A percentile compares a stretch with the other conserved stretches of the same genome.
Evolutionary conservation across 352 stramenopile genomes (phyloP).

Genomic region (Phytophthora litchii): DNA sequence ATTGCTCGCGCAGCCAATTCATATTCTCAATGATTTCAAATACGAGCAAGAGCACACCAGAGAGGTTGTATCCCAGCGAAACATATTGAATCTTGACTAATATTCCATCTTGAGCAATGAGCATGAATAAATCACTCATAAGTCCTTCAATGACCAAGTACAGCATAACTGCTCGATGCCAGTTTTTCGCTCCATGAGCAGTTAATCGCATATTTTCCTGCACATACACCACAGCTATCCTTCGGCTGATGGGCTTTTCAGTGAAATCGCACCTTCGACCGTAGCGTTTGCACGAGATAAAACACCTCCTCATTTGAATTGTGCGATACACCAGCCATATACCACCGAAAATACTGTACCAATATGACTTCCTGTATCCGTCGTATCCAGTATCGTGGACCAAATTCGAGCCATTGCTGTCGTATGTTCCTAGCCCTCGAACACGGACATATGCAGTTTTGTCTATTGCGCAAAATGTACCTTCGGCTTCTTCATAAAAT

Average conservation of each 20-base stretch:
- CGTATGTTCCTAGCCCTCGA: slow-evolving; percentile 14
- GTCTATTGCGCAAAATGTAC: slow-evolving; percentile 6
- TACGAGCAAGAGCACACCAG: slow-evolving; percentile 14
- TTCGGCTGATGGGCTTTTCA: slow-evolving; percentile 2
- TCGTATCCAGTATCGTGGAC: neutral
- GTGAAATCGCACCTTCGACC: slow-evolving; percentile 7
- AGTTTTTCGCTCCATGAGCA: slow-evolving; percentile 9
- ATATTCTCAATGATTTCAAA: slow-evolving; percentile 19
- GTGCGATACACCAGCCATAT: slow-evolving; percentile 13
- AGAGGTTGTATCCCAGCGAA: slow-evolving; percentile 16
- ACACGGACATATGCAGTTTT: slow-evolving; percentile 8
- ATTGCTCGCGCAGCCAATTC: slow-evolving; percentile 1
- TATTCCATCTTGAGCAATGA: slow-evolving; percentile 16
- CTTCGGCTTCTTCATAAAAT: slow-evolving; percentile 18
- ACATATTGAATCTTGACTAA: slow-evolving; percentile 17
- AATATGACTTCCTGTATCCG: slow-evolving; percentile 14
- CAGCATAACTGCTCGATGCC: slow-evolving; percentile 4
- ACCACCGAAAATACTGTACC: slow-evolving; percentile 10
- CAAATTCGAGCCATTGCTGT: slow-evolving; percentile 14
- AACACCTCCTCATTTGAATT: slow-evolving; percentile 8
- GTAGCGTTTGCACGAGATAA: slow-evolving; percentile 15
- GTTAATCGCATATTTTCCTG: slow-evolving; percentile 20
- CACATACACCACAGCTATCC: slow-evolving; percentile 11
- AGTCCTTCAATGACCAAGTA: slow-evolving; percentile 17
- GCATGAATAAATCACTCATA: slow-evolving; percentile 20